phyloP scores from a whole-genome alignment of 305 asterid genomes.

The Fraxinus nigra region DNA sequence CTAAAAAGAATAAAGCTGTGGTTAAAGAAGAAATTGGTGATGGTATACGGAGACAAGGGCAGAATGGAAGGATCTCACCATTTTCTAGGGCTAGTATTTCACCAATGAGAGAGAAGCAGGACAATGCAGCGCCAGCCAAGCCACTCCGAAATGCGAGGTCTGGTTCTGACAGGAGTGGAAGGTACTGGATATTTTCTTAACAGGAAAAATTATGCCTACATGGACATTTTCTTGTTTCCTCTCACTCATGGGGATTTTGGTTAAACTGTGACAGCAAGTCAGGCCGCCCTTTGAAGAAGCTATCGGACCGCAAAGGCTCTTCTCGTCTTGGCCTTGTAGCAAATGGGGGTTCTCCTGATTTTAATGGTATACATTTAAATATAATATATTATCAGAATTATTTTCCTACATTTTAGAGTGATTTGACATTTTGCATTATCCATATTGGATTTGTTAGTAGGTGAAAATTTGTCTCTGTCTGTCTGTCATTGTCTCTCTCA shows the following conservation, averaged over 20 bases:
- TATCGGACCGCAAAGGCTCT: constrained; percentile 81
- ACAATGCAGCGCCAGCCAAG: constrained; percentile 54
- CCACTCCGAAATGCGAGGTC: constrained; percentile 69
- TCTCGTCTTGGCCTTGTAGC: constrained; percentile 74
- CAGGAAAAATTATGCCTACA: constrained; percentile 6
- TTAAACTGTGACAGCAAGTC: constrained; percentile 65
- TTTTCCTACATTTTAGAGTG: constrained; percentile 2
- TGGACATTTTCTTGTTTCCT: constrained; percentile 7
- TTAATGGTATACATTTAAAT: constrained; percentile 54
- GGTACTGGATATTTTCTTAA: constrained; percentile 47
- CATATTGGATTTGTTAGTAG: constrained; percentile 10
- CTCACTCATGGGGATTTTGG: constrained; percentile 22
- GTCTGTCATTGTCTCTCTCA: background rate
- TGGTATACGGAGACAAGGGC: constrained; percentile 89
- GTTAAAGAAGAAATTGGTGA: constrained; percentile 72
- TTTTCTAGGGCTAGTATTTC: constrained; percentile 84
- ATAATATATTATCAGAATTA: constrained; percentile 10
- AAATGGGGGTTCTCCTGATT: constrained; percentile 84
- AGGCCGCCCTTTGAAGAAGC: constrained; percentile 88
- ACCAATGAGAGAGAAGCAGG: constrained; percentile 73
- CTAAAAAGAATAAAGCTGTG: constrained; percentile 63
- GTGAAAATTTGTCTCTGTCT: constrained; percentile 10
- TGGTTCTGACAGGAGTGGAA: constrained; percentile 76
- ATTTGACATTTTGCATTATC: background rate
- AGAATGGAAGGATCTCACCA: constrained; percentile 77